Evolutionary conservation across 2,329 filamentous ascomycete species (phyloP).

Genomic region (Trichophyton benhamiae): DNA sequence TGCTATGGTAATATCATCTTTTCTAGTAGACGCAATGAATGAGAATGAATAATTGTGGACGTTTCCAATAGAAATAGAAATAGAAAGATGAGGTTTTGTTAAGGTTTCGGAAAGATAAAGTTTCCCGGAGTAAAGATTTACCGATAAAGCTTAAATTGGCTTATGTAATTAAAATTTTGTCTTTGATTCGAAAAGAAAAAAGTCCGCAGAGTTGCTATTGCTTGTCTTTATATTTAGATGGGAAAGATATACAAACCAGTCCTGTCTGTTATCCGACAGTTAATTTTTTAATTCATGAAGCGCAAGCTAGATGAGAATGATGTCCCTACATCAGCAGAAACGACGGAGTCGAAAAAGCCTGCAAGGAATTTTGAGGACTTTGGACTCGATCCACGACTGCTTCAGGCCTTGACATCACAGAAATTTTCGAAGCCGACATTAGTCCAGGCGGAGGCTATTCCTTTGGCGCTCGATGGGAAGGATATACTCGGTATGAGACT

Average conservation of each 20-base stretch:
- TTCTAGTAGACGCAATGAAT: too few species aligned
- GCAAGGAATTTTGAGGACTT: slow-evolving; percentile 58
- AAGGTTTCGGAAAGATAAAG: too few species aligned
- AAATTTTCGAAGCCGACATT: slow-evolving; percentile 77
- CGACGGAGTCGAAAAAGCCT: slow-evolving; percentile 16
- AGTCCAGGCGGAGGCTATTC: slow-evolving; percentile 78
- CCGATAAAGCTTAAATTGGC: background rate
- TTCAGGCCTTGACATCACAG: slow-evolving; percentile 75
- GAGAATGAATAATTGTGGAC: too few species aligned
- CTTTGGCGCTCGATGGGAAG: slow-evolving; percentile 71
- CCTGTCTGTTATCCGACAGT: background rate
- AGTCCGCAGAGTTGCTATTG: background rate
- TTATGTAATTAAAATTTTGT: background rate
- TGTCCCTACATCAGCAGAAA: slow-evolving; percentile 31
- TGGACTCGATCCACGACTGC: slow-evolving; percentile 68
- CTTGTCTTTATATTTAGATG: background rate
- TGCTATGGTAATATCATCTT: background rate
- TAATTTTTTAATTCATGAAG: slow-evolving; percentile 31
- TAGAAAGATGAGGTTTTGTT: too few species aligned
- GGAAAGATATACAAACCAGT: background rate
- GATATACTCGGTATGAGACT: slow-evolving; percentile 55
- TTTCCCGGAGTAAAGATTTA: too few species aligned
- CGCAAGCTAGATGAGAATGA: slow-evolving; percentile 39
- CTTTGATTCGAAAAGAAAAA: background rate
- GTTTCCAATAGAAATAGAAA: too few species aligned